phyloP scores from a whole-genome alignment of 2,329 filamentous ascomycete species.

The Coniosporium tulheliwenetii region DNA sequence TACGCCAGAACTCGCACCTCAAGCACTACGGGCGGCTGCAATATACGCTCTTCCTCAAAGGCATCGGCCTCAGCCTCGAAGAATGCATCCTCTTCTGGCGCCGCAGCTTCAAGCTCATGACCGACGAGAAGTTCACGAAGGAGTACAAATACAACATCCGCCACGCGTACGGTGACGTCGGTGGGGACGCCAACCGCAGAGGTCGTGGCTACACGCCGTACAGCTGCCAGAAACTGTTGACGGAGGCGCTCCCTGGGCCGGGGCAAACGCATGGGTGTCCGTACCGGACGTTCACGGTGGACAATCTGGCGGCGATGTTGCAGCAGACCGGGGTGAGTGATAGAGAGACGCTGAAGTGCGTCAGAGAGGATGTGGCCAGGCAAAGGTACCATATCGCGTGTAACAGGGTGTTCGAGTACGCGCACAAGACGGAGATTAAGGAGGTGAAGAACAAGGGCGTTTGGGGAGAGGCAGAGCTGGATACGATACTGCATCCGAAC shows the following conservation, averaged over 20 bases:
- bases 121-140: conserved; percentile 92
- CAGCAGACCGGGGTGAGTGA: conserved; percentile 70
- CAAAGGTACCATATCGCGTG: conserved; percentile 90
- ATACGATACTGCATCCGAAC: conserved; percentile 95
- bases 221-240: conserved; percentile 89
- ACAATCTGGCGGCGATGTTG: conserved; percentile 67
- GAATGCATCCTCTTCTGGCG: conserved; percentile 91
- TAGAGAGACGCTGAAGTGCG: conserved; percentile 57
- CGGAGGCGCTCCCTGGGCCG: conserved; percentile 69
- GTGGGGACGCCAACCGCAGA: conserved; percentile 75
- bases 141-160: conserved; percentile 95
- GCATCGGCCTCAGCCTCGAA: conserved; percentile 81
- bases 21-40: conserved; percentile 90
- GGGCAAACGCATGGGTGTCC: conserved; percentile 94
- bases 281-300: conserved; percentile 78
- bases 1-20: conserved; percentile 77
- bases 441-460: conserved; percentile 32
- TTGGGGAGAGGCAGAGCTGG: conserved; percentile 52
- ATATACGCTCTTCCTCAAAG: conserved; percentile 93
- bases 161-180: conserved; percentile 90
- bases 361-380: conserved; percentile 78
- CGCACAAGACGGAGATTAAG: conserved; percentile 49
- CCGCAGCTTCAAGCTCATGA: conserved; percentile 66
- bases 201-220: conserved; percentile 81
- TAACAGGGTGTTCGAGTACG: conserved; percentile 83